These are phyloP conservation scores for Smittium culicis DNA, from an alignment of 371 early-diverging fungal species.

Conservation along the genomic window DNA sequence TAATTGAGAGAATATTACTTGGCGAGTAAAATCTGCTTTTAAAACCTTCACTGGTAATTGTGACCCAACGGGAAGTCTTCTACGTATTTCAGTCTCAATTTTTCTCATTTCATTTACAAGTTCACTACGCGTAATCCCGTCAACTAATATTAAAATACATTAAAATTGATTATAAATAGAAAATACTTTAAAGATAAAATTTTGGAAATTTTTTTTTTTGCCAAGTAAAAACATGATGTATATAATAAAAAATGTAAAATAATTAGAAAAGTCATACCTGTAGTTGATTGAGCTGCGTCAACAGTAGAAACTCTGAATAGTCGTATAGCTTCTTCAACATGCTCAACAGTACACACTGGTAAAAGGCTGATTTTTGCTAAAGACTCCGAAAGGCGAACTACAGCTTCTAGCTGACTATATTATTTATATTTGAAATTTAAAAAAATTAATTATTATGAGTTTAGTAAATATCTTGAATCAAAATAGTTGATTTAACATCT, in stretches of 20 bases:
- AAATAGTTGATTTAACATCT: too few species aligned
- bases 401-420: slow-evolving; percentile 91
- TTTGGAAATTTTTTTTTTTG: not conserved
- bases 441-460: too few species aligned
- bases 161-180: not conserved
- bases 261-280: slow-evolving; percentile 25
- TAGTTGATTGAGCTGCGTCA: slow-evolving; percentile 83
- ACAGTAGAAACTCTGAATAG: slow-evolving; percentile 97
- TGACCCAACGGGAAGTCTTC: slow-evolving; percentile 80
- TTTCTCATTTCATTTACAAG: slow-evolving; percentile 54
- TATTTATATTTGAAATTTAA: slow-evolving; percentile 12
- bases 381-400: slow-evolving; percentile 97
- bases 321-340: slow-evolving; percentile 98
- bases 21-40: slow-evolving; percentile 43
- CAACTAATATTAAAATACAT: slow-evolving; percentile 26
- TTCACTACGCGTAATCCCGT: slow-evolving; percentile 60
- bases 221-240: too few species aligned
- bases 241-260: too few species aligned
- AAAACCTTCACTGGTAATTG: slow-evolving; percentile 55
- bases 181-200: not conserved
- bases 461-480: too few species aligned
- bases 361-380: slow-evolving; percentile 95
- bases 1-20: too few species aligned
- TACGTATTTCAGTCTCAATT: slow-evolving; percentile 68
- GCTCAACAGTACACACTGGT: slow-evolving; percentile 68